Evolutionary conservation across 106 monocot genomes (phyloP).

Genomic region (Dendrobium huoshanense): DNA sequence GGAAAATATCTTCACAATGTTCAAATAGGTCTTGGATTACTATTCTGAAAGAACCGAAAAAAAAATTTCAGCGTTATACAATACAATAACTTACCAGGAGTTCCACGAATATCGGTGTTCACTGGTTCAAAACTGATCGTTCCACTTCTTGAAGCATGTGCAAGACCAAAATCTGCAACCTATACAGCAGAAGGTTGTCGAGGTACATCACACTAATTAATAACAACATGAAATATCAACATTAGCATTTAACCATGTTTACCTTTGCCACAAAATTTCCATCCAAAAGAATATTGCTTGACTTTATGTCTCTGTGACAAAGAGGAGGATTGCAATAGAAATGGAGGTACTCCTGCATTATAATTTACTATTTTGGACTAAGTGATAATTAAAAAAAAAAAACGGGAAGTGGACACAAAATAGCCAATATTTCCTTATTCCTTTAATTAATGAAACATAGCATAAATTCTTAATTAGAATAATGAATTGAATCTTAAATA

Average conservation of each 20-base stretch:
- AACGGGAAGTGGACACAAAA: background rate
- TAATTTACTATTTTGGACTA: background rate
- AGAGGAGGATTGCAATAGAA: conserved; percentile 96
- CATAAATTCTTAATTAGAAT: background rate
- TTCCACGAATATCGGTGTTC: conserved; percentile 76
- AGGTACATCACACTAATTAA: conserved; percentile 1
- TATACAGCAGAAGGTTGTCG: conserved; percentile 13
- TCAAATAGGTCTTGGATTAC: background rate
- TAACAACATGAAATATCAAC: background rate
- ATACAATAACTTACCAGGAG: conserved; percentile 48
- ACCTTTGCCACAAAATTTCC: conserved; percentile 91
- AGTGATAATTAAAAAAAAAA: background rate
- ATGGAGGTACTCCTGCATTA: conserved; percentile 90
- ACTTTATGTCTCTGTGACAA: conserved; percentile 90
- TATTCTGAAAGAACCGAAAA: background rate
- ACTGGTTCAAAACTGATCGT: conserved; percentile 70
- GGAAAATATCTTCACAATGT: background rate
- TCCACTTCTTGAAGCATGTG: conserved; percentile 75
- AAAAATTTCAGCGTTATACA: background rate
- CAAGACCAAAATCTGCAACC: conserved; percentile 94
- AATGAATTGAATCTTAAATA: background rate
- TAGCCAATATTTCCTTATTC: background rate
- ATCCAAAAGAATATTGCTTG: conserved; percentile 90
- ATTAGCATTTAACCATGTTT: background rate
- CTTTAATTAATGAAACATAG: background rate